These are phyloP conservation scores for Rhynchospora tenuis DNA, from an alignment of 176 grass and related monocot species.

Conservation along the genomic window DNA sequence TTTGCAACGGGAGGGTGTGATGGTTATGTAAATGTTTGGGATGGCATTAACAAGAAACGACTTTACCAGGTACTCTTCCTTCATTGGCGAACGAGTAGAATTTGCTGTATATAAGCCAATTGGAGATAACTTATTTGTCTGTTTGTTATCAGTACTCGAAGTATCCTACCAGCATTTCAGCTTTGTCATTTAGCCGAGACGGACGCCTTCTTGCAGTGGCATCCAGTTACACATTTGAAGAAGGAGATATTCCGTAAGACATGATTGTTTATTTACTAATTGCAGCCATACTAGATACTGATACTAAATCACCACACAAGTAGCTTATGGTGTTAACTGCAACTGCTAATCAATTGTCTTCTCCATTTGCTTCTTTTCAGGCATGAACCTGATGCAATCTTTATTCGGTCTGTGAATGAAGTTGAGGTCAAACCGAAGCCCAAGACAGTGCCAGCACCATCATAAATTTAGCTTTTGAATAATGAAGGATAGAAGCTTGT, in stretches of 20 bases:
- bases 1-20: conserved; percentile 97
- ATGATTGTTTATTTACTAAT: not conserved
- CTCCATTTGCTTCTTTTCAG: conserved; percentile 38
- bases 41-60: conserved; percentile 96
- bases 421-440: conserved; percentile 97
- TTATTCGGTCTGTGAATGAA: conserved; percentile 83
- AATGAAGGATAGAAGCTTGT: not conserved
- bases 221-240: conserved; percentile 95
- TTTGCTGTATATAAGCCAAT: not conserved
- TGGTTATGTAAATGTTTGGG: conserved; percentile 99
- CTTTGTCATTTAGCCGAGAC: conserved; percentile 93
- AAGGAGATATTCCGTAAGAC: conserved; percentile 84
- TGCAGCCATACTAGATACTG: not conserved
- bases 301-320: not conserved
- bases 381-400: conserved; percentile 78
- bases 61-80: conserved; percentile 63
- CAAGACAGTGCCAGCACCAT: conserved; percentile 53
- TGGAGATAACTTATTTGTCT: conserved; percentile 5
- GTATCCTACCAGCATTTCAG: conserved; percentile 79
- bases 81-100: not conserved
- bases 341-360: not conserved
- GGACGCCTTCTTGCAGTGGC: conserved; percentile 88
- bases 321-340: not conserved
- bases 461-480: conserved; percentile 25
- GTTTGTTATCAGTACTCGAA: conserved; percentile 70